Percentiles rank a stretch among this genome's conserved stretches.
Evolutionary conservation across 805 yeast species (phyloP).

Genomic region (Kockiozyma suomiensis): DNA sequence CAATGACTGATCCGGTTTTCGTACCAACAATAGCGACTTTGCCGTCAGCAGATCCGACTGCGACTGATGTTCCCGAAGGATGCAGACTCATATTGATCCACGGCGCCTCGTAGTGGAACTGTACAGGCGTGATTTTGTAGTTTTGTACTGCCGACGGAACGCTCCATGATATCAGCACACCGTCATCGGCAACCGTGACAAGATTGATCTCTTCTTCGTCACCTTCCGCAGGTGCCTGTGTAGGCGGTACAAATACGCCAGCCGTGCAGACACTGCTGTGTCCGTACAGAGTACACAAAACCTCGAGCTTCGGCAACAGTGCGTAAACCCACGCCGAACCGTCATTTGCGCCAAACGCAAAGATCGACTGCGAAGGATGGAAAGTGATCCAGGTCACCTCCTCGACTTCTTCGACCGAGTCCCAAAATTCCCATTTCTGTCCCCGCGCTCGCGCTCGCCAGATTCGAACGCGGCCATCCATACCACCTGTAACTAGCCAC

Average conservation of each 20-base stretch:
- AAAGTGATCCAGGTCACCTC: slow-evolving; percentile 82
- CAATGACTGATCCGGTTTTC: slow-evolving; percentile 71
- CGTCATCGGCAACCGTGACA: slow-evolving; percentile 81
- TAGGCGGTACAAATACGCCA: slow-evolving; percentile 70
- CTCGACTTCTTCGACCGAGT: slow-evolving; percentile 80
- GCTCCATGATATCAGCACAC: slow-evolving; percentile 85
- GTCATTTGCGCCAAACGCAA: slow-evolving; percentile 90
- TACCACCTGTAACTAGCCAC: slow-evolving; percentile 85
- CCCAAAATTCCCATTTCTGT: slow-evolving; percentile 74
- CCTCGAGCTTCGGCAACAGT: slow-evolving; percentile 61
- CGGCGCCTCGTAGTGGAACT: slow-evolving; percentile 79
- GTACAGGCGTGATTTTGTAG: slow-evolving; percentile 66
- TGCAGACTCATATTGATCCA: slow-evolving; percentile 75
- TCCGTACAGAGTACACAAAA: slow-evolving; percentile 47
- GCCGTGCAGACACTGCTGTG: slow-evolving; percentile 80
- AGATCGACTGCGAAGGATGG: slow-evolving; percentile 77
- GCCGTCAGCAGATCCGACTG: slow-evolving; percentile 89
- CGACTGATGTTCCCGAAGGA: slow-evolving; percentile 58
- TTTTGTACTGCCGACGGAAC: slow-evolving; percentile 72
- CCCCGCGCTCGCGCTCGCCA: slow-evolving; percentile 75
- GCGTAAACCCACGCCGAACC: slow-evolving; percentile 95
- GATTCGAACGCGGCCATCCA: slow-evolving; percentile 83
- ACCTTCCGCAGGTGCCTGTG: slow-evolving; percentile 38
- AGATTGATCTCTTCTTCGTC: slow-evolving; percentile 50
- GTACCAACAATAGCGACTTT: slow-evolving; percentile 75